Conservation (phyloP, 1,284 basidiomycete species). For the Sanghuangporus weigelae region DNA sequence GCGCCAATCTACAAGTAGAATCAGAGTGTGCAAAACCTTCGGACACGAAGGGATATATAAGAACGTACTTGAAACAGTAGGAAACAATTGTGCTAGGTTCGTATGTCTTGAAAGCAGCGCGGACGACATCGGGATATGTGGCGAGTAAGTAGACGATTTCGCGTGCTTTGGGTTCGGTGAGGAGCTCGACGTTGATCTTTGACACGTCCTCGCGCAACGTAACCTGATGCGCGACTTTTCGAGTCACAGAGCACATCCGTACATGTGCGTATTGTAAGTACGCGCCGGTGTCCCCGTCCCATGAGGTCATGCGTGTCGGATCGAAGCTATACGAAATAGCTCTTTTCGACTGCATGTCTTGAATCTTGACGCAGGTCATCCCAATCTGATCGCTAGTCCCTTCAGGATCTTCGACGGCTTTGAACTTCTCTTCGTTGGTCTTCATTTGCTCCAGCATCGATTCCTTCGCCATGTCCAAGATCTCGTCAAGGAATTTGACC, state of each 20-base stretch:
- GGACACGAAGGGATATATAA: neutral
- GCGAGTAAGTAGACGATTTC: conserved; percentile 87
- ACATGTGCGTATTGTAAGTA: conserved; percentile 98
- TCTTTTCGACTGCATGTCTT: conserved; percentile 93
- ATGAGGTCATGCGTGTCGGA: conserved; percentile 92
- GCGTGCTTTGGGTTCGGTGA: conserved; percentile 73
- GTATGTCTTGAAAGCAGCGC: conserved; percentile 76
- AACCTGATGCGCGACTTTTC: conserved; percentile 88
- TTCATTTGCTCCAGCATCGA: conserved; percentile 98
- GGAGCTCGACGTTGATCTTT: conserved; percentile 64
- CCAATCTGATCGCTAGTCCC: conserved; percentile 82
- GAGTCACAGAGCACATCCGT: conserved; percentile 86
- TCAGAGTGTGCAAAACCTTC: conserved; percentile 31
- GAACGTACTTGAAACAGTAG: conserved; percentile 14
- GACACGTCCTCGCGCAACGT: conserved; percentile 64
- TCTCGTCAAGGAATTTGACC: conserved; percentile 94
- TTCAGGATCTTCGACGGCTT: conserved; percentile 85
- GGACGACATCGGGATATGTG: conserved; percentile 88
- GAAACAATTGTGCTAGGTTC: conserved; percentile 83
- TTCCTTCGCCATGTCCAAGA: conserved; percentile 85
- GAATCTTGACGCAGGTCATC: conserved; percentile 96
- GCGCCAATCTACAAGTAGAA: conserved; percentile 74
- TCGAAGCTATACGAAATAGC: conserved; percentile 73
- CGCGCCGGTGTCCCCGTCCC: conserved; percentile 95
- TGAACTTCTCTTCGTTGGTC: conserved; percentile 93